Conservation (phyloP, 2,329 filamentous ascomycete species). For the Gnomoniopsis sp. region DNA sequence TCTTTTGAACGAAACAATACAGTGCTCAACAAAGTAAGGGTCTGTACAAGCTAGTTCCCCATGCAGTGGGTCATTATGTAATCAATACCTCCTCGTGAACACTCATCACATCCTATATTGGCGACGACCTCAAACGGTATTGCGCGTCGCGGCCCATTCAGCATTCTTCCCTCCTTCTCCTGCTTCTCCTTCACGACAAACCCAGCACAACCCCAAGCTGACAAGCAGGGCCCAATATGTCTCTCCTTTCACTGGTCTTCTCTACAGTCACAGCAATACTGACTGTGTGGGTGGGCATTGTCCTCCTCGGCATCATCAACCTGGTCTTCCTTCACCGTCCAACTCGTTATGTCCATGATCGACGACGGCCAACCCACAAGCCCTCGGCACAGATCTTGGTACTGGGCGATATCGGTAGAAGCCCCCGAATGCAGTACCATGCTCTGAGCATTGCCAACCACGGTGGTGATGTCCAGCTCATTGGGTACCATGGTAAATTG, state of each 20-base stretch:
- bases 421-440: slow-evolving; percentile 98
- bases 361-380: slow-evolving; percentile 8
- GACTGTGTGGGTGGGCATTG: neutral
- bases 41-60: neutral
- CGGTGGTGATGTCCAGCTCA: slow-evolving; percentile 74
- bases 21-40: neutral
- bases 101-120: neutral
- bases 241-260: too few species aligned
- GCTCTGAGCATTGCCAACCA: slow-evolving; percentile 85
- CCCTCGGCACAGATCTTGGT: slow-evolving; percentile 74
- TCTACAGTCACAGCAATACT: neutral
- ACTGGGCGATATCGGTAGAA: slow-evolving; percentile 90
- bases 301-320: slow-evolving; percentile 9
- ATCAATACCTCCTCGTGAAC: neutral
- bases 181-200: neutral
- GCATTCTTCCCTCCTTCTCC: neutral
- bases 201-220: neutral
- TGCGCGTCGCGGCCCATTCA: neutral
- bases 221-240: too few species aligned
- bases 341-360: slow-evolving; percentile 26
- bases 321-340: slow-evolving; percentile 28
- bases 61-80: neutral
- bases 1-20: neutral
- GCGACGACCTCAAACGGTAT: neutral
- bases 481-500: slow-evolving; percentile 78